Conservation (phyloP, 2,329 filamentous ascomycete species). For the Alternaria triticina region DNA sequence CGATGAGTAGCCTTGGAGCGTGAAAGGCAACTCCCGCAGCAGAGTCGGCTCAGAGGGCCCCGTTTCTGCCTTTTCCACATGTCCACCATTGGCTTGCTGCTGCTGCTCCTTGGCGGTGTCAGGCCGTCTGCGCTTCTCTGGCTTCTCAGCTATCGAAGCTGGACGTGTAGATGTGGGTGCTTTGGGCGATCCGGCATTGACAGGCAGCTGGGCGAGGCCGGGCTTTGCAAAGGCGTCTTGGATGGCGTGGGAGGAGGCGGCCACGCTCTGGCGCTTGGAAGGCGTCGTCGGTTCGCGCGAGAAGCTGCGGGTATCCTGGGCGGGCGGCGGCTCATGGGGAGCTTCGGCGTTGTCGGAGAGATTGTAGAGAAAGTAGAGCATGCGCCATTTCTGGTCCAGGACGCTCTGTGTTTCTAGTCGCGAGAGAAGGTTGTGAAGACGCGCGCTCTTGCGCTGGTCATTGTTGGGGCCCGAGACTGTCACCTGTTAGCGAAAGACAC, state of each 20-base stretch:
- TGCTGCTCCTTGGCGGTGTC: conserved; percentile 35
- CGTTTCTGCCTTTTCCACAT: conserved; percentile 17
- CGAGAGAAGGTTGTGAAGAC: conserved; percentile 90
- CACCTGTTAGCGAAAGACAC: conserved; percentile 13
- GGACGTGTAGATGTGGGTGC: conserved; percentile 24
- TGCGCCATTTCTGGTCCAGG: conserved; percentile 94
- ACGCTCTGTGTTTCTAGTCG: conserved; percentile 89
- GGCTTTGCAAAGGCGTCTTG: conserved; percentile 57
- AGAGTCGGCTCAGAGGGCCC: conserved; percentile 54
- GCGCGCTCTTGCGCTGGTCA: conserved; percentile 72
- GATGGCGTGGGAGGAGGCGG: conserved; percentile 36
- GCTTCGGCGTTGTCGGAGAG: conserved; percentile 66
- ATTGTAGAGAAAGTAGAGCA: conserved; percentile 87
- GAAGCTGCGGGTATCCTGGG: conserved; percentile 21
- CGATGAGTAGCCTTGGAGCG: conserved; percentile 88
- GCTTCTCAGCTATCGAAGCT: conserved; percentile 25
- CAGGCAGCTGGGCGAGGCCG: conserved; percentile 51
- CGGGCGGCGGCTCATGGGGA: conserved; percentile 3
- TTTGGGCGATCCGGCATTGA: conserved; percentile 41
- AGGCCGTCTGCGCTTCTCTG: conserved; percentile 32
- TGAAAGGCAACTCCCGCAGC: conserved; percentile 81
- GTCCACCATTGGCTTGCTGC: conserved; percentile 15
- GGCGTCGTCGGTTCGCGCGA: conserved; percentile 36
- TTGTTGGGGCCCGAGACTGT: conserved; percentile 74
- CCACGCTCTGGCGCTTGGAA: conserved; percentile 29